Conservation (phyloP, 441 rosid genomes). For the Erodium trifolium region DNA sequence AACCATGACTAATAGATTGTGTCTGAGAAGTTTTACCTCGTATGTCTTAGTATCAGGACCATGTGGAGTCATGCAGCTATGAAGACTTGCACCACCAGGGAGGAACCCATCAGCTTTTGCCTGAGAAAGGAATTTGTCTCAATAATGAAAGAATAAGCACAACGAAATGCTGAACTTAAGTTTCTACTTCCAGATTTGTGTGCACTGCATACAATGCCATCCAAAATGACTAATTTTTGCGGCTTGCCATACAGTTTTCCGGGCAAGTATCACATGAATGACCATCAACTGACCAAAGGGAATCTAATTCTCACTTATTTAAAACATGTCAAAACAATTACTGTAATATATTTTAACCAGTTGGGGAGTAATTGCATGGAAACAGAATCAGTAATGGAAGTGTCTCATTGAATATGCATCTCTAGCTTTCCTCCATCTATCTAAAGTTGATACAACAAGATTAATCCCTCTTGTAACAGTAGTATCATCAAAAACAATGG, state of each 20-base stretch:
- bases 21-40: conserved; percentile 42
- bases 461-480: not conserved
- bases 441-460: not conserved
- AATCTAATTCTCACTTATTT: not conserved
- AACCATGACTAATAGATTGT: not conserved
- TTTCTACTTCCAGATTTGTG: conserved; percentile 7
- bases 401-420: not conserved
- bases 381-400: not conserved
- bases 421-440: not conserved
- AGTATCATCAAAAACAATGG: not conserved
- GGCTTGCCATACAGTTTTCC: not conserved
- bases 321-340: not conserved
- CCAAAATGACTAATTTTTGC: not conserved
- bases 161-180: not conserved
- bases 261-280: not conserved
- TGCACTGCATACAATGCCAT: not conserved
- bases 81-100: conserved; percentile 94
- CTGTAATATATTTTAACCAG: not conserved
- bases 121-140: conserved; percentile 27
- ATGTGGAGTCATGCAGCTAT: conserved; percentile 96
- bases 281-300: not conserved
- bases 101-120: conserved; percentile 96
- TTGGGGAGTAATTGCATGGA: not conserved
- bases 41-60: conserved; percentile 92
- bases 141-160: not conserved